Percentiles rank a stretch among this genome's conserved stretches.
phyloP scores from a whole-genome alignment of 148 eudicot genomes.

The Vaccinium corymbosum region DNA sequence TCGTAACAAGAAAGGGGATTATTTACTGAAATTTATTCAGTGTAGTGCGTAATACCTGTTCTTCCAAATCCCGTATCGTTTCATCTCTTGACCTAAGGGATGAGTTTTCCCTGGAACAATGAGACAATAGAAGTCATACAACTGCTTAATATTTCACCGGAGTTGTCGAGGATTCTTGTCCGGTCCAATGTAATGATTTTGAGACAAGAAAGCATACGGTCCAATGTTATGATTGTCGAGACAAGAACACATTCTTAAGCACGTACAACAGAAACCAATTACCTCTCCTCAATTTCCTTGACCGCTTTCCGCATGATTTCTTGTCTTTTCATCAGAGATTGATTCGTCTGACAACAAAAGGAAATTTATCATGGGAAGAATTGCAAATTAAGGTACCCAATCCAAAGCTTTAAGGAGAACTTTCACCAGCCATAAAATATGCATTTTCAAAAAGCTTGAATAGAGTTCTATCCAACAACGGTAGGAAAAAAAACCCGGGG shows the following conservation, averaged over 20 bases:
- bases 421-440: not conserved
- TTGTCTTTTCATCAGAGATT: conserved; percentile 57
- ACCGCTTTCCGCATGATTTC: conserved; percentile 49
- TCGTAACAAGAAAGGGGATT: not conserved
- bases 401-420: not conserved
- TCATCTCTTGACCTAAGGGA: conserved; percentile 47
- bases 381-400: not conserved
- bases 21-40: not conserved
- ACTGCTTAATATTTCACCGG: not conserved
- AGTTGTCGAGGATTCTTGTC: not conserved
- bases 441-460: not conserved
- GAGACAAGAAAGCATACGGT: not conserved
- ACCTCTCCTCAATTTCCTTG: conserved; percentile 79
- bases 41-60: conserved; percentile 51
- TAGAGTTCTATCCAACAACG: not conserved
- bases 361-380: conserved; percentile 3
- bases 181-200: not conserved
- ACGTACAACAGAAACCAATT: not conserved
- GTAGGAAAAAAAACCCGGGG: not conserved
- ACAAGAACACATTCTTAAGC: not conserved
- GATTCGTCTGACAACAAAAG: conserved; percentile 48
- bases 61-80: conserved; percentile 63
- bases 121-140: not conserved
- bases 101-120: conserved; percentile 42
- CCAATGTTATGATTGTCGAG: not conserved